phyloP scores from a whole-genome alignment of 2,329 filamentous ascomycete genomes.

The Didymella exigua region DNA sequence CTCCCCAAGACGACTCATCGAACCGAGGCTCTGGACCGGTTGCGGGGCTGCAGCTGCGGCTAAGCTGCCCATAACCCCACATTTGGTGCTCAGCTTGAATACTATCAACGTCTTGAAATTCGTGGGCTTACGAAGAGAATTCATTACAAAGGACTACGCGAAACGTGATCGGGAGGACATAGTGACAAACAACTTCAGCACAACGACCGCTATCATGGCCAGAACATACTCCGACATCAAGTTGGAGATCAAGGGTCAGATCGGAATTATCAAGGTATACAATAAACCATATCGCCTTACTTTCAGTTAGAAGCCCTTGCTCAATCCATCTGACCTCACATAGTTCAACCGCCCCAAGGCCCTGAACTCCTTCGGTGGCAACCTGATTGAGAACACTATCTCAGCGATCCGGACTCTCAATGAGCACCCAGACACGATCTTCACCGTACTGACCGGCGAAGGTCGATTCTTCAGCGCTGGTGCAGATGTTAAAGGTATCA shows the following conservation, averaged over 20 bases:
- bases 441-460: slow-evolving; percentile 58
- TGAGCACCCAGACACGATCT: slow-evolving; percentile 56
- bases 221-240: slow-evolving; percentile 51
- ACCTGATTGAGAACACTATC: slow-evolving; percentile 52
- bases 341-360: slow-evolving; percentile 57
- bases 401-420: slow-evolving; percentile 53
- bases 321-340: neutral
- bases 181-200: neutral
- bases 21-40: slow-evolving; percentile 17
- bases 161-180: neutral
- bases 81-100: neutral
- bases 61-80: slow-evolving; percentile 4
- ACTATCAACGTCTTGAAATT: neutral
- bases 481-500: slow-evolving; percentile 53
- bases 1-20: slow-evolving; percentile 6
- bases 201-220: slow-evolving; percentile 26
- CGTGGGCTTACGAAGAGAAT: neutral
- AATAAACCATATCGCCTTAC: neutral
- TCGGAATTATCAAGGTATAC: slow-evolving; percentile 54
- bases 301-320: neutral
- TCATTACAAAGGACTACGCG: neutral
- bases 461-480: slow-evolving; percentile 59
- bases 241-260: slow-evolving; percentile 51
- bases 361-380: slow-evolving; percentile 57
- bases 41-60: slow-evolving; percentile 17